A percentile compares a stretch with the other conserved stretches of the same genome.
These are phyloP conservation scores for Liquidambar formosana DNA, from an alignment of 164 flowering plant species.

Conservation along the genomic window DNA sequence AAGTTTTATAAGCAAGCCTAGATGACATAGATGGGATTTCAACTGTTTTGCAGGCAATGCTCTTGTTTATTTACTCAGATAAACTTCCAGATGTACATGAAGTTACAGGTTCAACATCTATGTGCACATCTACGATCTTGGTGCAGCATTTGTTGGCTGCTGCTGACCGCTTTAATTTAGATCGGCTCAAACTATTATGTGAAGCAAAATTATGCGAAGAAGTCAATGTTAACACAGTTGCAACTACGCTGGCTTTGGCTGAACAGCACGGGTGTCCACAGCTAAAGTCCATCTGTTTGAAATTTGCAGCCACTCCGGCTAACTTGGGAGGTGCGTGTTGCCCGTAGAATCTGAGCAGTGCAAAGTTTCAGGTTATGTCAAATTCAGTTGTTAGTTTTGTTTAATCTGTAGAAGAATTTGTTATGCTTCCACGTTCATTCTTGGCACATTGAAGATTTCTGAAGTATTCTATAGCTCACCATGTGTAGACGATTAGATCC, in stretches of 20 bases:
- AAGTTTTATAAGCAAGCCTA: background rate
- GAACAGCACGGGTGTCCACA: slow-evolving; percentile 79
- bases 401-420: slow-evolving; percentile 1
- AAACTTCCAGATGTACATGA: slow-evolving; percentile 66
- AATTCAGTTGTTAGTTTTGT: slow-evolving; percentile 14
- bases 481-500: too few relatives aligned
- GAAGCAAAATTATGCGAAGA: slow-evolving; percentile 79
- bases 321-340: slow-evolving; percentile 85
- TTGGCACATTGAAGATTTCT: background rate
- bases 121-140: slow-evolving; percentile 54
- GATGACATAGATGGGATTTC: background rate
- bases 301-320: slow-evolving; percentile 64
- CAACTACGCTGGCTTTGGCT: slow-evolving; percentile 85
- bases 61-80: slow-evolving; percentile 76
- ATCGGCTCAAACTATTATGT: slow-evolving; percentile 71
- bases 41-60: slow-evolving; percentile 68
- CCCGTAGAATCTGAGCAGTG: slow-evolving; percentile 26
- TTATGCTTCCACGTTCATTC: background rate
- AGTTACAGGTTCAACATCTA: slow-evolving; percentile 45
- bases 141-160: slow-evolving; percentile 90
- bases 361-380: slow-evolving; percentile 34
- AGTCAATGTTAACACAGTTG: slow-evolving; percentile 65
- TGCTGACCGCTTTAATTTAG: slow-evolving; percentile 80
- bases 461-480: background rate
- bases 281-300: slow-evolving; percentile 72